Evolutionary conservation across 495 filamentous ascomycete genomes (phyloP), one percentile per base, ranked within the genome.

Genomic region (Aspergillus hancockii): DNA sequence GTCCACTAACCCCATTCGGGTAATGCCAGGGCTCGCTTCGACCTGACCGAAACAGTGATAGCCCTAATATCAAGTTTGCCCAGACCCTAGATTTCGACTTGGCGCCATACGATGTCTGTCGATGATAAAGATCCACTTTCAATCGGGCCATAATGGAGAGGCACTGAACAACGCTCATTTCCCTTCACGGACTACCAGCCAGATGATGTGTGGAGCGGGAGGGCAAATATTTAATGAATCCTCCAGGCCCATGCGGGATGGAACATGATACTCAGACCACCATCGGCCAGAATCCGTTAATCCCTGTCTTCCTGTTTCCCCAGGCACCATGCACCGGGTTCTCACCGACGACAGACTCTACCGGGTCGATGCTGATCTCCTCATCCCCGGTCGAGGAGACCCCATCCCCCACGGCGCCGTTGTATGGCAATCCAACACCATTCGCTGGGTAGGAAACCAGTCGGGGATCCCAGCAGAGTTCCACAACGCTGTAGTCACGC

Each of bases 361-460:
- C 19, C 30, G 55, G 66, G 71, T 79, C 59, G 68, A 69, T 36
- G 63, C 78, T 13, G 57, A 54, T 19, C 64, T 81, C 8, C 64
- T 81, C 2, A 81, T 81, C 57, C 79, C 80, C 18, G 79, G 80
- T 54, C 70, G 67, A 38, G 76, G 72, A 10, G 58, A 70, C 8
- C 79, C 80, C 7, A 22, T 74, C 19, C 53, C 65, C 28, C 47
- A 79, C 25, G 74, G 61, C 40, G 73, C 78, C 0, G 60, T 81
- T 10, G 74, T 82, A 7, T 66, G 79, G 54, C 57, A 76, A 31
- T 64, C 71, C 55, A 64, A 67, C 16, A 67, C 70, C 40, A 81
- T 82, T 25, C 72, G 57, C 23, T 80, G 74, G 69, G 73, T 76
- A n/a, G 79, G 79, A 23, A 4, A 67, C 6, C 57, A 68, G 46